A percentile compares a stretch with the other conserved stretches of the same genome.
Evolutionary conservation across 352 stramenopile species (phyloP).

Genomic region (Pythium aphanidermatum): DNA sequence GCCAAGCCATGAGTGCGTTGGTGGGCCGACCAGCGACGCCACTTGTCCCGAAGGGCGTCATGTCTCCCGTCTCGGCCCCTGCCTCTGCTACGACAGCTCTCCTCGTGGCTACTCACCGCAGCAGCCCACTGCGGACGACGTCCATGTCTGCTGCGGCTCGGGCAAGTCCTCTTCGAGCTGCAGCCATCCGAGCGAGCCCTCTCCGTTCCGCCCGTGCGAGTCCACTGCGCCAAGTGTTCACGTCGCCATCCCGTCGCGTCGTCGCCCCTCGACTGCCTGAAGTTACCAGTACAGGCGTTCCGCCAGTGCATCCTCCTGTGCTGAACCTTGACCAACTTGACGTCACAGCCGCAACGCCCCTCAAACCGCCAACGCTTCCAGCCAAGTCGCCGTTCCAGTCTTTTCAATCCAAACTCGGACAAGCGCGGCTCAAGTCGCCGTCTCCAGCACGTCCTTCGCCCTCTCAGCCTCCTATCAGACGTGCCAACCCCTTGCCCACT

Average conservation of each 20-base stretch:
- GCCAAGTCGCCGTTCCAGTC: constrained; percentile 76
- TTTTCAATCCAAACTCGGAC: constrained; percentile 62
- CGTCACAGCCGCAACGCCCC: constrained; percentile 1
- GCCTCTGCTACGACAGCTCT: not conserved
- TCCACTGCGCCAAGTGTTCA: constrained; percentile 18
- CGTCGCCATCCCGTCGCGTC: constrained; percentile 14
- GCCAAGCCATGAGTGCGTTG: constrained; percentile 3
- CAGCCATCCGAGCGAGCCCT: constrained; percentile 11
- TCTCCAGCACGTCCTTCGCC: constrained; percentile 6
- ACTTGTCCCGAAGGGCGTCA: constrained; percentile 5
- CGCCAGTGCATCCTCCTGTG: constrained; percentile 34
- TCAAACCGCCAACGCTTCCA: constrained; percentile 20
- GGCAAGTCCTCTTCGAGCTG: constrained; percentile 12
- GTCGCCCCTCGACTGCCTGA: constrained; percentile 11
- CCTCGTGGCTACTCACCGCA: constrained; percentile 1
- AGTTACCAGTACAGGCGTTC: constrained; percentile 1
- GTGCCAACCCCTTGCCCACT: constrained; percentile 3
- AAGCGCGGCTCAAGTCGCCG: constrained; percentile 13
- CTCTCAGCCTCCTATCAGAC: constrained; percentile 4
- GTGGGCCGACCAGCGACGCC: constrained; percentile 12
- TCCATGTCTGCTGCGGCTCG: not conserved
- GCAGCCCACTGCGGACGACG: constrained; percentile 11
- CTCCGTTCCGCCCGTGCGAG: constrained; percentile 9
- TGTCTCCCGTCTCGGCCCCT: not conserved
- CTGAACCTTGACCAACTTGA: constrained; percentile 18